Base-by-base conservation (phyloP, 1,139 yeast species). In the Suhomyces panamericanus region DNA sequence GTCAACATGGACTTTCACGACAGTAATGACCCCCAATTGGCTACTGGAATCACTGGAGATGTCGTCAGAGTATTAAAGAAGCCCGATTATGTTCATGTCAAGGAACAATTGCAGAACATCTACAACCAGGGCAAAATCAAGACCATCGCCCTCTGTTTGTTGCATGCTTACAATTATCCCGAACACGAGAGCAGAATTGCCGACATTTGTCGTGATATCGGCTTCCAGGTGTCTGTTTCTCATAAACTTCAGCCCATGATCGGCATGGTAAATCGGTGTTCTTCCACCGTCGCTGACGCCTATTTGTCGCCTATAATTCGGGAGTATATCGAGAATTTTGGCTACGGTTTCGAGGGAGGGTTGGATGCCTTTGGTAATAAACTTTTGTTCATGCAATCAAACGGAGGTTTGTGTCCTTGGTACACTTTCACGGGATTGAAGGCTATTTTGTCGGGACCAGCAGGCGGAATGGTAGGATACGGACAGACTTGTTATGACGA, bases 381-480 rank as follows among this genome's bases (percentile, higher is more conserved):
- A 48, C 58, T 71, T 33, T 55, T 72, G 39, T 74, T 74, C 54
- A 74, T 74, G 78, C 78, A 73, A 53, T 68, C 75, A 39, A 74
- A 74, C 52, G 79, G 79, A 40, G 79, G 79, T 0, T 63, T 74
- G 45, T 70, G 77, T 51, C 77, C 76, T 4, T 73, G 78, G 75
- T 70, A 73, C 49, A 69, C 69, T 47, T 74, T 74, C 53, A 70
- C 77, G 3, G 79, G 79, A 1, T 60, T 74, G 40, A 71, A 70
- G 49, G 78, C 78, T 1, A 72, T 74, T 35, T 63, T 74, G 32
- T 73, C 78, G 2, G 79, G 79, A 1, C 79, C 79, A 8, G 79
- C 79, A 29, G 79, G 79, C 34, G 79, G 79, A 26, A 68, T 74
- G 68, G 78, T 74, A n/a, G 79, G 79, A 0, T 71, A 63, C 49